These are phyloP conservation scores for Pleodorina starrii DNA, from an alignment of 139 green algal genomes.

Conservation along the genomic window DNA sequence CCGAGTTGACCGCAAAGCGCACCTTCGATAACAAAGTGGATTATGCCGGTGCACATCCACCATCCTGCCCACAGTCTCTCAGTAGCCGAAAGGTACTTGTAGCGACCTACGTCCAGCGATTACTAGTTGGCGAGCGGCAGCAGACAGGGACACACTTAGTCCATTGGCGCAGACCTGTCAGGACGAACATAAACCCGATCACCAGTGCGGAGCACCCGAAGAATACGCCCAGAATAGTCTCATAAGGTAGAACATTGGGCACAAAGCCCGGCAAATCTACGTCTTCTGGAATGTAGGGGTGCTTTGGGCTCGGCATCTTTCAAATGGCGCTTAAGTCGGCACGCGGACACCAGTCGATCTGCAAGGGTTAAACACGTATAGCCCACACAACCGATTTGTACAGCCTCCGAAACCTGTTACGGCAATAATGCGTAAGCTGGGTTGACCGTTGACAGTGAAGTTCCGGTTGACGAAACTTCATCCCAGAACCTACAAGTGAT, in stretches of 20 bases:
- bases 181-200: constrained; percentile 53
- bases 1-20: background rate
- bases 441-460: too few relatives aligned
- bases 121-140: background rate
- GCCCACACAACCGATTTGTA: too few relatives aligned
- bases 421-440: too few relatives aligned
- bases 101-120: constrained; percentile 44
- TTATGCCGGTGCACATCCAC: constrained; percentile 81
- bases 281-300: constrained; percentile 84
- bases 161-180: constrained; percentile 63
- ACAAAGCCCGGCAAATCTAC: constrained; percentile 76
- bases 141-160: background rate
- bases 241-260: constrained; percentile 68
- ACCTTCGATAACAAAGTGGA: constrained; percentile 92
- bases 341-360: too few relatives aligned
- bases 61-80: constrained; percentile 76
- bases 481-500: too few relatives aligned
- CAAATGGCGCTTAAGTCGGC: too few relatives aligned
- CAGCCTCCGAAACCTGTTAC: too few relatives aligned
- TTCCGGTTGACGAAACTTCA: too few relatives aligned
- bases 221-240: constrained; percentile 83
- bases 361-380: too few relatives aligned
- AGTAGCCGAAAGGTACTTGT: constrained; percentile 58
- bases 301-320: constrained; percentile 36
- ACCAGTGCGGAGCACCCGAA: constrained; percentile 64